These are phyloP conservation scores for Solanum pinnatisectum DNA, from an alignment of 257 asterid species.

Conservation along the genomic window DNA sequence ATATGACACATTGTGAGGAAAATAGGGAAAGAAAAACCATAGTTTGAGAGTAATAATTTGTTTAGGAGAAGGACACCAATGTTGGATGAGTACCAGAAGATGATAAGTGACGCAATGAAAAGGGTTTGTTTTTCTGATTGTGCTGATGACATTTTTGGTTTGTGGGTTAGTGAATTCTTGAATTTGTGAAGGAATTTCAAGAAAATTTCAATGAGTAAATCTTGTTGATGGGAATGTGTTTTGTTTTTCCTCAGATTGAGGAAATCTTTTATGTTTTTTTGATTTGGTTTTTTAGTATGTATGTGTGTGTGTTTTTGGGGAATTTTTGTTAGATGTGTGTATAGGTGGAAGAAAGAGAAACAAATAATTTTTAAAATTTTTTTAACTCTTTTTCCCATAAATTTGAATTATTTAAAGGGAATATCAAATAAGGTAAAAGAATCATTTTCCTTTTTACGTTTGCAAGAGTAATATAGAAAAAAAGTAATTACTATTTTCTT, in stretches of 20 bases:
- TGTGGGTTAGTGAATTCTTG: not conserved
- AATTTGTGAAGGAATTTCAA: not conserved
- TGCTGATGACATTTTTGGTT: not conserved
- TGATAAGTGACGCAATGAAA: not conserved
- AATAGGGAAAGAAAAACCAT: constrained; percentile 26
- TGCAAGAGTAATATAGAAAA: not conserved
- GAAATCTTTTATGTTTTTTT: not conserved
- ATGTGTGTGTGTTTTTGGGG: not conserved
- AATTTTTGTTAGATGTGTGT: not conserved
- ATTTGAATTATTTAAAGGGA: not conserved
- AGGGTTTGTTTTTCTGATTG: not conserved
- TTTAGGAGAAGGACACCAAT: constrained; percentile 28
- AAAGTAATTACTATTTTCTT: too few species aligned
- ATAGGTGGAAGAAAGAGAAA: not conserved
- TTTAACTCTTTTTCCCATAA: not conserved
- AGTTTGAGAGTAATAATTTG: constrained; percentile 24
- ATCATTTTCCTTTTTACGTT: too few species aligned
- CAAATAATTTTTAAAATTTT: not conserved
- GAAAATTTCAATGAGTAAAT: not conserved
- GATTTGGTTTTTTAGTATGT: not conserved
- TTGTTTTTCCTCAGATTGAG: not conserved
- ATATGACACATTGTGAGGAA: constrained; percentile 34
- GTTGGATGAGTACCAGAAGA: constrained; percentile 22
- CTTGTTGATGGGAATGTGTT: not conserved
- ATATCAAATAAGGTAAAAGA: not conserved